phyloP scores from a whole-genome alignment of 2,329 filamentous ascomycete genomes.

The Lecanicillium sp. region DNA sequence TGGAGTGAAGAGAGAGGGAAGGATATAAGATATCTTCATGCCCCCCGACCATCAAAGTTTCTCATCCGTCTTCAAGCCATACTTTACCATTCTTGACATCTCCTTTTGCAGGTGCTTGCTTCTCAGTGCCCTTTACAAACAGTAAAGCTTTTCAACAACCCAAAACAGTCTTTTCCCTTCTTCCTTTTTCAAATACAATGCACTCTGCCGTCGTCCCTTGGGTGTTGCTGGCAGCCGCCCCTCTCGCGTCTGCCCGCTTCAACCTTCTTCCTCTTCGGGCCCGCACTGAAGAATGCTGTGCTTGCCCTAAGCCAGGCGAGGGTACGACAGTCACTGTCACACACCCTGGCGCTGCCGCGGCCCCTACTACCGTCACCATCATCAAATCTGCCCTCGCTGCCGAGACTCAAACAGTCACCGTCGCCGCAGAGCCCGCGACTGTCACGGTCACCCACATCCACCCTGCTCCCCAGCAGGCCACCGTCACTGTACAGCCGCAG shows the following conservation, averaged over 20 bases:
- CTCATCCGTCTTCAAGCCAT: background rate
- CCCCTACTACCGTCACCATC: conserved; percentile 9
- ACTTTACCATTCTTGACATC: background rate
- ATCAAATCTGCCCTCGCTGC: conserved; percentile 11
- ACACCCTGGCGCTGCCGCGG: background rate
- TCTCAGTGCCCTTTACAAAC: background rate
- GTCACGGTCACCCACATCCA: conserved; percentile 19
- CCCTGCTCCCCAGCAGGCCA: conserved; percentile 5
- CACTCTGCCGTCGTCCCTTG: conserved; percentile 19
- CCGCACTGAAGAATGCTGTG: conserved; percentile 23
- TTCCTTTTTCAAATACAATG: conserved; percentile 19
- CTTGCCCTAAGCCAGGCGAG: conserved; percentile 21
- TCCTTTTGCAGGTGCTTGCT: background rate
- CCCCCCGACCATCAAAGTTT: background rate
- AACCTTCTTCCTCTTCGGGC: conserved; percentile 18
- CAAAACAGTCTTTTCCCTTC: background rate
- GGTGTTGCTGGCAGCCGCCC: conserved; percentile 22
- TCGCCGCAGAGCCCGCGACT: conserved; percentile 10
- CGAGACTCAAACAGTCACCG: conserved; percentile 11
- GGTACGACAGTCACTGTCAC: conserved; percentile 22
- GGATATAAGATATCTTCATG: conserved; percentile 4
- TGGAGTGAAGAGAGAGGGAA: background rate
- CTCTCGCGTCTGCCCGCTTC: conserved; percentile 23
- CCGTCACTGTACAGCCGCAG: conserved; percentile 18
- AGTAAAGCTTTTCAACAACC: conserved; percentile 5